A percentile compares a stretch with the other conserved stretches of the same genome.
phyloP scores from a whole-genome alignment of 345 rosid genomes.

The Rhodamnia argentea region DNA sequence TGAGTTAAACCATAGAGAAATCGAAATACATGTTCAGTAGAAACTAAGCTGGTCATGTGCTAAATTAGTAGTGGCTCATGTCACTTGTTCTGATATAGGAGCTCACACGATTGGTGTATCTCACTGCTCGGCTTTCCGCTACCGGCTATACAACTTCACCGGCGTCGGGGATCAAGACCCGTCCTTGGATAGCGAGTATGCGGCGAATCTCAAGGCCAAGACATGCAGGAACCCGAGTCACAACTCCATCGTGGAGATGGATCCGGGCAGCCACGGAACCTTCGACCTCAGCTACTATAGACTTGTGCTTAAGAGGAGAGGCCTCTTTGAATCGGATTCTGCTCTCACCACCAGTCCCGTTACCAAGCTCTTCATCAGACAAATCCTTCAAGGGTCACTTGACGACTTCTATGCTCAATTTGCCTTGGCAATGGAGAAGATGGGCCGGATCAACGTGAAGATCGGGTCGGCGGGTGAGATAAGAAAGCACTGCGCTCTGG shows the following conservation, averaged over 20 bases:
- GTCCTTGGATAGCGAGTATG: conserved; percentile 55
- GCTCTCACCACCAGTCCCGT: conserved; percentile 46
- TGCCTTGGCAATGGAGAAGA: conserved; percentile 64
- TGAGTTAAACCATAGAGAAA: background rate
- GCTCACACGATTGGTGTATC: conserved; percentile 78
- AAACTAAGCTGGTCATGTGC: background rate
- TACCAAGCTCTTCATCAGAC: conserved; percentile 29
- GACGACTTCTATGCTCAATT: conserved; percentile 48
- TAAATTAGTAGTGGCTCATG: background rate
- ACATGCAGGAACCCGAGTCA: conserved; percentile 55
- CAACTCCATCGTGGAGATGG: conserved; percentile 60
- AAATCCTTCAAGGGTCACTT: conserved; percentile 39
- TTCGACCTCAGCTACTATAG: conserved; percentile 68
- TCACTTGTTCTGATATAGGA: conserved; percentile 19
- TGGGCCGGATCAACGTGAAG: conserved; percentile 59
- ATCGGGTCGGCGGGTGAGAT: conserved; percentile 64
- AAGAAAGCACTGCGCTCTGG: conserved; percentile 58
- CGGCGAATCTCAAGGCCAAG: conserved; percentile 48
- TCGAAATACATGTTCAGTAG: background rate
- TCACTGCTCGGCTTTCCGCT: conserved; percentile 49
- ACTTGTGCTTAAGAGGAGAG: conserved; percentile 49
- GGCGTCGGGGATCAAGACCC: conserved; percentile 59
- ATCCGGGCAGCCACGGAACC: conserved; percentile 63
- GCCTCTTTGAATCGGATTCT: conserved; percentile 67
- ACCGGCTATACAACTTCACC: conserved; percentile 64